A percentile compares a stretch with the other conserved stretches of the same genome.
phyloP scores from a whole-genome alignment of 1,139 yeast species.

The Lodderomyces jiufengensis region DNA sequence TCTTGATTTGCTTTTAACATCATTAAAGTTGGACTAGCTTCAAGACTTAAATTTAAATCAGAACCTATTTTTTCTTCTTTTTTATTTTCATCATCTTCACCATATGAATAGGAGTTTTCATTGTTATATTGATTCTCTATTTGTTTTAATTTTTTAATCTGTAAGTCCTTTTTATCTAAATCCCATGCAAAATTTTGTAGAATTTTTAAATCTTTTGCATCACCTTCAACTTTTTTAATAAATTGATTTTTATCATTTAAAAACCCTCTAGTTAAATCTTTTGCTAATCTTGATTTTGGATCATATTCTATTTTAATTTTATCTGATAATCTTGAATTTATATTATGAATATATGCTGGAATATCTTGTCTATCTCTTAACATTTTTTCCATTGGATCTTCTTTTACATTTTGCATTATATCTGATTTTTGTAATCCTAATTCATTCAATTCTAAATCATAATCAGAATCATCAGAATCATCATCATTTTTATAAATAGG shows the following conservation, averaged over 20 bases:
- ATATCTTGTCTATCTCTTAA: slow-evolving; percentile 52
- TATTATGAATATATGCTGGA: slow-evolving; percentile 39
- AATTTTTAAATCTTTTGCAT: slow-evolving; percentile 46
- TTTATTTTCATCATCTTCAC: background rate
- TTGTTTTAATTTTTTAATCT: slow-evolving; percentile 14
- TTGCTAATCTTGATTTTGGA: slow-evolving; percentile 54
- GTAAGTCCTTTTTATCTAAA: slow-evolving; percentile 22
- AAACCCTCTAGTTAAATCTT: slow-evolving; percentile 45
- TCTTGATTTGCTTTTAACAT: slow-evolving; percentile 41
- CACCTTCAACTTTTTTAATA: slow-evolving; percentile 49
- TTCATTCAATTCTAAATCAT: slow-evolving; percentile 47
- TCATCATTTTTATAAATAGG: slow-evolving; percentile 18
- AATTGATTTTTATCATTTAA: slow-evolving; percentile 51
- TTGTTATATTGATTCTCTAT: background rate
- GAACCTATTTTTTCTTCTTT: slow-evolving; percentile 19
- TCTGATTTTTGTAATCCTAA: slow-evolving; percentile 35
- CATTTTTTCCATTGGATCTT: slow-evolving; percentile 34
- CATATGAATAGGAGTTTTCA: slow-evolving; percentile 7
- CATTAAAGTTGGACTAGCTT: slow-evolving; percentile 60
- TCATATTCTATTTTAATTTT: slow-evolving; percentile 36
- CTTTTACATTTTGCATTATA: slow-evolving; percentile 26
- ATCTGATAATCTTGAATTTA: slow-evolving; percentile 12
- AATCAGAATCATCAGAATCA: slow-evolving; percentile 46
- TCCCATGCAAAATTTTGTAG: slow-evolving; percentile 57
- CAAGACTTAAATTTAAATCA: slow-evolving; percentile 43